Evolutionary conservation across 768 basidiomycete genomes (phyloP).

Genomic region (Lentinula sp.): DNA sequence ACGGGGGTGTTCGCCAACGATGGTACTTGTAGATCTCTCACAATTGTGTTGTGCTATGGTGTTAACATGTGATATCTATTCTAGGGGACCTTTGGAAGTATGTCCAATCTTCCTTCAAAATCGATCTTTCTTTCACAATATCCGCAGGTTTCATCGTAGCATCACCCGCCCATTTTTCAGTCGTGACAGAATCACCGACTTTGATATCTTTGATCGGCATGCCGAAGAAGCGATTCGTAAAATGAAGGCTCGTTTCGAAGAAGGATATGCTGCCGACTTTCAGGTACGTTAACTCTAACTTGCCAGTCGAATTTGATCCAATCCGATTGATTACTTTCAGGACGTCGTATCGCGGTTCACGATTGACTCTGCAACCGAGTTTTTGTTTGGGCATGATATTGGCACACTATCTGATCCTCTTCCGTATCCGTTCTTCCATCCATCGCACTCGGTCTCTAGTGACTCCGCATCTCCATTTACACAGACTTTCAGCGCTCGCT

Average conservation of each 20-base stretch:
- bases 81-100: neutral
- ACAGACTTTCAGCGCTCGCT: constrained; percentile 22
- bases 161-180: constrained; percentile 43
- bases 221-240: constrained; percentile 39
- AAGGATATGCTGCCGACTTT: constrained; percentile 51
- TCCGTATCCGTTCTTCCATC: constrained; percentile 31
- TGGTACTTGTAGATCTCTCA: neutral
- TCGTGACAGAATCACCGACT: constrained; percentile 27
- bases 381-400: constrained; percentile 47
- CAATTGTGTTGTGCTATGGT: neutral
- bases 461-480: constrained; percentile 16
- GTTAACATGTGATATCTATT: neutral
- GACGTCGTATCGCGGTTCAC: constrained; percentile 54
- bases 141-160: constrained; percentile 34
- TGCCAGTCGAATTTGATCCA: neutral
- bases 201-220: constrained; percentile 43
- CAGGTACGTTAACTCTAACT: constrained; percentile 31
- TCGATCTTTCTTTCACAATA: neutral
- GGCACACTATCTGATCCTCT: constrained; percentile 40
- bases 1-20: constrained; percentile 16
- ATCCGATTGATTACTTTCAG: constrained; percentile 16
- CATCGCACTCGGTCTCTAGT: constrained; percentile 16
- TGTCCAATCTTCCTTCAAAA: too few species aligned
- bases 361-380: constrained; percentile 53
- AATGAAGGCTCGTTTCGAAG: constrained; percentile 32